phyloP scores from a whole-genome alignment of 1,139 yeast species.

The Lodderomyces metapsilosis region DNA sequence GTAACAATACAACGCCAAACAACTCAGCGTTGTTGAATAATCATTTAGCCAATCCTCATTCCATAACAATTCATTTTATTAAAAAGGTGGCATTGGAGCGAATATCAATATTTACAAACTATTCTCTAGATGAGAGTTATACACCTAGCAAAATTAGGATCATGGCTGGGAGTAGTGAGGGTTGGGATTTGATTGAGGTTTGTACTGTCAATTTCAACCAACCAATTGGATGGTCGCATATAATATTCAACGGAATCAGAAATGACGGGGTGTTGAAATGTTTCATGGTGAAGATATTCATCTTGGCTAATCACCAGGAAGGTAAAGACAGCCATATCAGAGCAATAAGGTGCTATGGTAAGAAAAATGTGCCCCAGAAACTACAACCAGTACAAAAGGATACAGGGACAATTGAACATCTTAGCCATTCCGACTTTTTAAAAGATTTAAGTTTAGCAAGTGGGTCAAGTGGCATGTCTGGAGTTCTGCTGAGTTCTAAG shows the following conservation, averaged over 20 bases:
- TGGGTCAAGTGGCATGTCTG: constrained; percentile 25
- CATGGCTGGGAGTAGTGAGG: constrained; percentile 78
- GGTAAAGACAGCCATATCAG: constrained; percentile 95
- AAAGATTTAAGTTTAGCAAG: constrained; percentile 32
- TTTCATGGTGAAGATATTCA: constrained; percentile 65
- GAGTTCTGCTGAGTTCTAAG: constrained; percentile 28
- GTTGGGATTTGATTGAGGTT: constrained; percentile 79
- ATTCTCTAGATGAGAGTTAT: constrained; percentile 79
- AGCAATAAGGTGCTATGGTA: constrained; percentile 52
- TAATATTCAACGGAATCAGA: constrained; percentile 63
- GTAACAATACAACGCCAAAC: constrained; percentile 20
- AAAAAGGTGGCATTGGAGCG: constrained; percentile 71
- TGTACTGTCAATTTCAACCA: constrained; percentile 62
- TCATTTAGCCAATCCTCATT: constrained; percentile 74
- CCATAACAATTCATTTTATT: constrained; percentile 75
- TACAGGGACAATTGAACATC: constrained; percentile 4
- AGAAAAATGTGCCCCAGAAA: constrained; percentile 21
- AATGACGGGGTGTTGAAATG: constrained; percentile 65
- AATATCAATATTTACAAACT: constrained; percentile 69
- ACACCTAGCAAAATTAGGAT: constrained; percentile 77
- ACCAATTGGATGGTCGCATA: constrained; percentile 86
- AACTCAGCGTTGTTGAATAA: constrained; percentile 29
- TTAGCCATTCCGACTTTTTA: constrained; percentile 22
- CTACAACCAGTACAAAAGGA: not conserved
- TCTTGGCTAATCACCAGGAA: constrained; percentile 85